phyloP scores from a whole-genome alignment of 768 basidiomycete species.

The Lepiota brunneoincarnata region DNA sequence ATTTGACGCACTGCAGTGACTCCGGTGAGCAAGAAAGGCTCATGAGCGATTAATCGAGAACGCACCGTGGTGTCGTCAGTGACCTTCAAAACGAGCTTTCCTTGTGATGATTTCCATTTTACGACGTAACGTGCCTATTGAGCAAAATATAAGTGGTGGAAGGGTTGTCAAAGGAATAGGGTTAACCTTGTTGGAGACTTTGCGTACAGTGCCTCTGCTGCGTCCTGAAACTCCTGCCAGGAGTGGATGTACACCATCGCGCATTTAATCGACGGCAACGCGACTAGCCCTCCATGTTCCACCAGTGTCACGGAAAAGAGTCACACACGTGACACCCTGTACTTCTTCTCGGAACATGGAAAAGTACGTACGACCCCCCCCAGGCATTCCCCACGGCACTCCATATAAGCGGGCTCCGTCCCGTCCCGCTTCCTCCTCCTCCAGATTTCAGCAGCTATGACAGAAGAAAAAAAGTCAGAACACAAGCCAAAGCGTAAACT shows the following conservation, averaged over 20 bases:
- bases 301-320: slow-evolving; percentile 16
- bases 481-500: slow-evolving; percentile 30
- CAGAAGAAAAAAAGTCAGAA: slow-evolving; percentile 14
- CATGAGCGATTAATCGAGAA: slow-evolving; percentile 14
- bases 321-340: slow-evolving; percentile 16
- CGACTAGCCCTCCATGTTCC: slow-evolving; percentile 14
- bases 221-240: slow-evolving; percentile 90
- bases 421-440: slow-evolving; percentile 5
- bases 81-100: slow-evolving; percentile 89
- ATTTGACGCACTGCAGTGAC: slow-evolving; percentile 79
- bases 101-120: slow-evolving; percentile 86
- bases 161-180: background rate
- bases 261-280: slow-evolving; percentile 33
- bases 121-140: slow-evolving; percentile 83
- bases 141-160: slow-evolving; percentile 6
- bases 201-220: slow-evolving; percentile 81
- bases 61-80: slow-evolving; percentile 88
- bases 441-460: slow-evolving; percentile 4
- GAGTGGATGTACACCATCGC: slow-evolving; percentile 87
- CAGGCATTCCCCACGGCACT: background rate
- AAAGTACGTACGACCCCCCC: background rate
- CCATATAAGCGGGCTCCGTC: background rate
- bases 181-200: slow-evolving; percentile 77
- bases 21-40: background rate
- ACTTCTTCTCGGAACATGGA: slow-evolving; percentile 6